phyloP scores from a whole-genome alignment of 441 rosid genomes.

The Syzygium malaccense region DNA sequence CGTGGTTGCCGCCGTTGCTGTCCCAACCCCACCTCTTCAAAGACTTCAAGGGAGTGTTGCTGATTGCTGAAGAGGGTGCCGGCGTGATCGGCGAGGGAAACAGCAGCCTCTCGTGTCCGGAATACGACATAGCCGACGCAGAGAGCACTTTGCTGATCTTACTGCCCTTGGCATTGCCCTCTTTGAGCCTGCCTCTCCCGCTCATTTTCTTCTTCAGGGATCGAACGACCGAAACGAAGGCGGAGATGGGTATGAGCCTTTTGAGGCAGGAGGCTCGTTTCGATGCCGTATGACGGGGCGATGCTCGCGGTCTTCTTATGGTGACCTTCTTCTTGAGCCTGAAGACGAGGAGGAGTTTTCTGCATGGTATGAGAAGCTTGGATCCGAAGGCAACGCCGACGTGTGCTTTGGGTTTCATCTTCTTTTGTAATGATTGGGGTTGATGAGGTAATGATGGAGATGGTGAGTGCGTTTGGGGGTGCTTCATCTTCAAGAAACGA shows the following conservation, averaged over 20 bases:
- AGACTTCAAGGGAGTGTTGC: background rate
- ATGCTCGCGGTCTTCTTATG: conserved; percentile 21
- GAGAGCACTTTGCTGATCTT: background rate
- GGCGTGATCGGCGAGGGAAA: background rate
- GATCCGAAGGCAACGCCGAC: conserved; percentile 35
- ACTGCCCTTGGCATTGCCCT: background rate
- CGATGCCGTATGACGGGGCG: background rate
- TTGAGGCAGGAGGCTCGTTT: background rate
- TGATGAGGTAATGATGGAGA: background rate
- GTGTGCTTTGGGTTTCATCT: conserved; percentile 38
- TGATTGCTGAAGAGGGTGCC: background rate
- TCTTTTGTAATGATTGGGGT: conserved; percentile 25
- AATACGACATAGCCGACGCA: background rate
- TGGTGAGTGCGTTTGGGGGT: conserved; percentile 5
- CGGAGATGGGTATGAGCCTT: conserved; percentile 2
- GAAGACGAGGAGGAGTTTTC: conserved; percentile 30
- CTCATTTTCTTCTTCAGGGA: conserved; percentile 3
- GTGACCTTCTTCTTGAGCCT: conserved; percentile 38
- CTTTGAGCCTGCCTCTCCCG: conserved; percentile 27
- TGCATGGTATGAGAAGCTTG: conserved; percentile 57
- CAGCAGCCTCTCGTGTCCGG: background rate
- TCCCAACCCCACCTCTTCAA: background rate
- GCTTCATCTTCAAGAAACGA: background rate
- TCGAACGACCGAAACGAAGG: conserved; percentile 7
- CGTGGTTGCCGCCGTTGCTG: background rate